phyloP scores from a whole-genome alignment of 345 rosid genomes.

The Rubroshorea leprosula region DNA sequence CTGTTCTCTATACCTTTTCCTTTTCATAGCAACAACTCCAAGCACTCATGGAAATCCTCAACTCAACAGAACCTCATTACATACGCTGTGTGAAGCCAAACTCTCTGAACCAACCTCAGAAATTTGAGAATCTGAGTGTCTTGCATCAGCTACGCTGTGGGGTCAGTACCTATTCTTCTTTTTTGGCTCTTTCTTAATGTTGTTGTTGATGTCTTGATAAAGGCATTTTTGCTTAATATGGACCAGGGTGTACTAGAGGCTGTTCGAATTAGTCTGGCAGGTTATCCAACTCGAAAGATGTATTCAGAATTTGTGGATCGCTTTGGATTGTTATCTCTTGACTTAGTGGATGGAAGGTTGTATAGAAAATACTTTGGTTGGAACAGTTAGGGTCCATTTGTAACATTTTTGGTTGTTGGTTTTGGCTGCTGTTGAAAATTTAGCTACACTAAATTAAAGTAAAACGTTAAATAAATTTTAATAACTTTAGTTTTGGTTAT shows the following conservation, averaged over 20 bases:
- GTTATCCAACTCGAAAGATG: slow-evolving; percentile 87
- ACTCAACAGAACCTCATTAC: slow-evolving; percentile 90
- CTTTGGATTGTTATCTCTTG: slow-evolving; percentile 73
- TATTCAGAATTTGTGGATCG: slow-evolving; percentile 93
- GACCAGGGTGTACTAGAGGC: slow-evolving; percentile 95
- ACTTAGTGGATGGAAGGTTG: slow-evolving; percentile 75
- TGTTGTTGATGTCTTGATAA: slow-evolving; percentile 3
- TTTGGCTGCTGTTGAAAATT: too few species aligned
- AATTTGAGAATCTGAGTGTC: slow-evolving; percentile 78
- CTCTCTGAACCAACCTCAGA: slow-evolving; percentile 78
- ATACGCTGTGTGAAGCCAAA: slow-evolving; percentile 99
- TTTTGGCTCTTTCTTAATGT: slow-evolving; percentile 4
- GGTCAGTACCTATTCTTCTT: slow-evolving; percentile 44
- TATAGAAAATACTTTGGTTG: not conserved
- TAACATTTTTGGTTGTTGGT: too few species aligned
- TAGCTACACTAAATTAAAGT: too few species aligned
- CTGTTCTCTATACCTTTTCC: slow-evolving; percentile 13
- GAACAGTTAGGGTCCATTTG: too few species aligned
- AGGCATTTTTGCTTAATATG: slow-evolving; percentile 17
- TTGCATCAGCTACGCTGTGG: slow-evolving; percentile 95
- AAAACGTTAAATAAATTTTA: too few species aligned
- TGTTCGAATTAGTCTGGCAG: slow-evolving; percentile 95
- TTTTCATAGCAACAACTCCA: slow-evolving; percentile 95
- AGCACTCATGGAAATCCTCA: slow-evolving; percentile 95
- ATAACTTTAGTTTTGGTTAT: too few species aligned